These are phyloP conservation scores for Babesia sp. DNA, from an alignment of 169 alveolate species.

Conservation along the genomic window DNA sequence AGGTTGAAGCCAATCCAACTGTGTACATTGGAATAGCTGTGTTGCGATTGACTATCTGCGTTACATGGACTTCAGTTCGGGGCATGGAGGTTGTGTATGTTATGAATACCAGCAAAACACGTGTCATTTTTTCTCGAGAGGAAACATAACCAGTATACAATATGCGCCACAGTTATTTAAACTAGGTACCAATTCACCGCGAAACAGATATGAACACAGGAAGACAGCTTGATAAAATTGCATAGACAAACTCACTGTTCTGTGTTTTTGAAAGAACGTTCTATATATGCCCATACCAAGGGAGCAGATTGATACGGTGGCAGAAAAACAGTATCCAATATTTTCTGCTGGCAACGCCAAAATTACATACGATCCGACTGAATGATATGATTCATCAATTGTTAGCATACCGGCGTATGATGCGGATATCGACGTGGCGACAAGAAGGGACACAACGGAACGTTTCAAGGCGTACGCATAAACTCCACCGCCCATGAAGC, in stretches of 20 bases:
- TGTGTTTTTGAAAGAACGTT: neutral
- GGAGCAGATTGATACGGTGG: constrained; percentile 3
- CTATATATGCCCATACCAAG: neutral
- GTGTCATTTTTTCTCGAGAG: too few relatives aligned
- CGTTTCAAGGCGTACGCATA: neutral
- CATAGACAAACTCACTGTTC: neutral
- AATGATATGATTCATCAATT: neutral
- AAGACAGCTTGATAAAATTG: too few relatives aligned
- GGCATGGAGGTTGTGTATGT: too few relatives aligned
- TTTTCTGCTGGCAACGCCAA: neutral
- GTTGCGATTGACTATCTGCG: neutral
- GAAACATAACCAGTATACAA: too few relatives aligned
- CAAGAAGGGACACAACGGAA: neutral
- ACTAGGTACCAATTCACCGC: too few relatives aligned
- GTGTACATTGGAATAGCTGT: neutral
- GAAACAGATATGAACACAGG: too few relatives aligned
- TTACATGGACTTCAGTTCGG: neutral
- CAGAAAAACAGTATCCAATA: constrained; percentile 3
- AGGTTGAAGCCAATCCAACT: neutral
- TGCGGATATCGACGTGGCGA: neutral
- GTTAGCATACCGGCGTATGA: neutral
- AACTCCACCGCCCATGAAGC: constrained; percentile 9
- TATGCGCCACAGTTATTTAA: too few relatives aligned
- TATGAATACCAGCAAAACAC: too few relatives aligned
- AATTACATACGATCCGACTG: neutral